Conservation (phyloP, 2,329 filamentous ascomycete species). For the Parastagonospora nodorum region DNA sequence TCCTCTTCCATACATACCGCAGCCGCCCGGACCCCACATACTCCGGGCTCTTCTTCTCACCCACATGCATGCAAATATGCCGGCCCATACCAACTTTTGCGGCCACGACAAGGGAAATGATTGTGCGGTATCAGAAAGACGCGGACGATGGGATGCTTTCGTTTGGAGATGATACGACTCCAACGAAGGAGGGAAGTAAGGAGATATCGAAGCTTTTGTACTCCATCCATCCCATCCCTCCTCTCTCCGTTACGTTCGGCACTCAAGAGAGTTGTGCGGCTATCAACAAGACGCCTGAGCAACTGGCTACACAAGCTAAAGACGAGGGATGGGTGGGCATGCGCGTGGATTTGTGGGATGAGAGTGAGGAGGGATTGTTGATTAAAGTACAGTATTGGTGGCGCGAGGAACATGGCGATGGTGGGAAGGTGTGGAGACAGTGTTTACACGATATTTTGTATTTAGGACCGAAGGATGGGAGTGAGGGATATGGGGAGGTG, state of each 20-base stretch:
- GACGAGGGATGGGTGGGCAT: slow-evolving; percentile 15
- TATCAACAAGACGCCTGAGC: background rate
- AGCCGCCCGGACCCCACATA: slow-evolving; percentile 9
- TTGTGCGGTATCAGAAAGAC: slow-evolving; percentile 16
- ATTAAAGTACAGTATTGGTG: slow-evolving; percentile 23
- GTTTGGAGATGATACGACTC: background rate
- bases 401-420: slow-evolving; percentile 9
- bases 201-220: background rate
- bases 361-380: slow-evolving; percentile 7
- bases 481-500: slow-evolving; percentile 2
- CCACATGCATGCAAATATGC: slow-evolving; percentile 16
- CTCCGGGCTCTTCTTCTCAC: slow-evolving; percentile 18
- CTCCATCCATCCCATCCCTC: slow-evolving; percentile 10
- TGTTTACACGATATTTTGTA: slow-evolving; percentile 23
- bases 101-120: slow-evolving; percentile 8
- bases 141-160: slow-evolving; percentile 8
- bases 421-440: slow-evolving; percentile 15
- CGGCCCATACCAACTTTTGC: slow-evolving; percentile 15
- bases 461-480: slow-evolving; percentile 14
- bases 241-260: slow-evolving; percentile 9
- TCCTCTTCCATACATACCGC: slow-evolving; percentile 12
- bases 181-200: too few relatives aligned
- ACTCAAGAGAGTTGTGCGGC: slow-evolving; percentile 1
- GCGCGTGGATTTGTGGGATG: slow-evolving; percentile 17
- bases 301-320: slow-evolving; percentile 3